phyloP scores from a whole-genome alignment of 148 eudicot genomes.

The Limonium bicolor region DNA sequence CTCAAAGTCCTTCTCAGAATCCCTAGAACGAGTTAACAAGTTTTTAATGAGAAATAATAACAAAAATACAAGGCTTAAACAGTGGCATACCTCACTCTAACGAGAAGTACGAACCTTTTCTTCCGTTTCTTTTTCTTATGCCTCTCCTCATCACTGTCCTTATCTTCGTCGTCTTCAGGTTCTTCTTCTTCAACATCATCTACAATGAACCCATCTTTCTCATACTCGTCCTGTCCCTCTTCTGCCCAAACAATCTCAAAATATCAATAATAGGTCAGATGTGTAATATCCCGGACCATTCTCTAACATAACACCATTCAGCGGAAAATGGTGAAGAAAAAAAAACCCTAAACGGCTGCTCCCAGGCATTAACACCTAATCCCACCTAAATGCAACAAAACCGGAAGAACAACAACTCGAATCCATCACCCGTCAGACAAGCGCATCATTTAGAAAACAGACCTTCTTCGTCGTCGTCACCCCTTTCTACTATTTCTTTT shows the following conservation, averaged over 20 bases:
- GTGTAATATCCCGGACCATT: background rate
- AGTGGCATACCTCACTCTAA: too few relatives aligned
- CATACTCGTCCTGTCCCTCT: conserved; percentile 85
- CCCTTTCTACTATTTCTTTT: conserved; percentile 27
- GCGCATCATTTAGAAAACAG: background rate
- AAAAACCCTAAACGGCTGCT: conserved; percentile 4
- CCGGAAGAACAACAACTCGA: conserved; percentile 7
- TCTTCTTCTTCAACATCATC: conserved; percentile 77
- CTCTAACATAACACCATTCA: background rate
- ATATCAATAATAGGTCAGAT: background rate
- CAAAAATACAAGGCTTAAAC: too few relatives aligned
- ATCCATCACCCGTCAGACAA: background rate
- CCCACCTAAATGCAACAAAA: background rate
- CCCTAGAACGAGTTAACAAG: conserved; percentile 27
- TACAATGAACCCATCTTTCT: conserved; percentile 91
- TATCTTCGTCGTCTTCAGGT: conserved; percentile 46
- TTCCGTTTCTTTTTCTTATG: conserved; percentile 64
- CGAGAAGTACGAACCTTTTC: conserved; percentile 50
- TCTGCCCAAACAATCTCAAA: conserved; percentile 19
- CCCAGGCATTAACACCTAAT: background rate
- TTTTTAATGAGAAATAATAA: background rate
- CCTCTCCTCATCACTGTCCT: conserved; percentile 46
- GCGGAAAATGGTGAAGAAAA: background rate
- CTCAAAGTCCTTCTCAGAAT: conserved; percentile 33
- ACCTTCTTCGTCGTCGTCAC: conserved; percentile 75